Conservation (phyloP, 495 filamentous ascomycete genomes). For the Penicillium fimorum region DNA sequence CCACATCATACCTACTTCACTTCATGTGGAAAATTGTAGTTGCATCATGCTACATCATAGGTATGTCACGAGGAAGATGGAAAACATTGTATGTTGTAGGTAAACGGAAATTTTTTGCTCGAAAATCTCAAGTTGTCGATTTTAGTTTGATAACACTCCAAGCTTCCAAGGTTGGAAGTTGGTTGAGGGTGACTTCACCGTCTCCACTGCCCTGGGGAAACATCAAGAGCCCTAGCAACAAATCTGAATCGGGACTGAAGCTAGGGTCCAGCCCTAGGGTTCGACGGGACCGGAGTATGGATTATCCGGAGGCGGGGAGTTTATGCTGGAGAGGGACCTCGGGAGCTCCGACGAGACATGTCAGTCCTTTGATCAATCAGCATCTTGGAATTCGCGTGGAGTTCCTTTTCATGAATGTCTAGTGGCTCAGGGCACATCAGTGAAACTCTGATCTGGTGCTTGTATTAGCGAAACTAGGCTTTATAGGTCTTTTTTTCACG, state of each 20-base stretch:
- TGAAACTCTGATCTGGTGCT: neutral
- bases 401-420: neutral
- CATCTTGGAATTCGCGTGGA: neutral
- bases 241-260: constrained; percentile 14
- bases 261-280: constrained; percentile 39
- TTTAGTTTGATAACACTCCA: neutral
- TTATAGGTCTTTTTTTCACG: constrained; percentile 5
- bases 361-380: neutral
- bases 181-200: constrained; percentile 23
- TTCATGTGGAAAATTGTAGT: constrained; percentile 5
- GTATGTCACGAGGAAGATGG: constrained; percentile 30
- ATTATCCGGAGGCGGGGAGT: constrained; percentile 35
- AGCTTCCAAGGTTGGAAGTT: neutral
- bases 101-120: neutral
- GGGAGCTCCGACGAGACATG: constrained; percentile 6
- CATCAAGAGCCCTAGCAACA: constrained; percentile 24
- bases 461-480: neutral
- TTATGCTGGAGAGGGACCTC: constrained; percentile 6
- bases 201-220: constrained; percentile 10
- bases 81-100: neutral
- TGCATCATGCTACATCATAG: constrained; percentile 45
- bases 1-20: constrained; percentile 2
- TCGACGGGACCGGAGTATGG: constrained; percentile 24
- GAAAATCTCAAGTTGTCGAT: constrained; percentile 4
- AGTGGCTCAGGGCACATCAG: neutral